phyloP scores from a whole-genome alignment of 2,329 filamentous ascomycete genomes.

The Pseudofabraea citricarpa region DNA sequence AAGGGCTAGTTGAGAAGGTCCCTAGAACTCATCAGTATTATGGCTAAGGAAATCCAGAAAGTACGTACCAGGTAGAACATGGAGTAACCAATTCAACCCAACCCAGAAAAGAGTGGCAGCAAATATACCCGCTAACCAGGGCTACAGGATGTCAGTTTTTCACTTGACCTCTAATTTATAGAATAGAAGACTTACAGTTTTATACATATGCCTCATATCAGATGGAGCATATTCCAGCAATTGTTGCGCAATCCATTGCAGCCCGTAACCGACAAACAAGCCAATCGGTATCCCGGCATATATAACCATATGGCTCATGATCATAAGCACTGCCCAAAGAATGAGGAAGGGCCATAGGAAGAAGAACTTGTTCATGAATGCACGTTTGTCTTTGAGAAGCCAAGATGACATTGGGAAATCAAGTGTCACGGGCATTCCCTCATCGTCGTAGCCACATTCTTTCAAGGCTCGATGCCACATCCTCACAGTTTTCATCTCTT shows the following conservation, averaged over 20 bases:
- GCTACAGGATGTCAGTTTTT: slow-evolving; percentile 45
- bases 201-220: slow-evolving; percentile 86
- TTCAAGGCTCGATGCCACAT: slow-evolving; percentile 80
- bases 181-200: slow-evolving; percentile 58
- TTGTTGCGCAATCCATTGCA: slow-evolving; percentile 76
- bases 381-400: slow-evolving; percentile 70
- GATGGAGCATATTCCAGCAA: slow-evolving; percentile 76
- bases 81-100: slow-evolving; percentile 69
- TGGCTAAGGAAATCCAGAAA: slow-evolving; percentile 8
- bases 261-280: slow-evolving; percentile 57
- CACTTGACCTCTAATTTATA: background rate
- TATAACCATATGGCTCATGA: slow-evolving; percentile 69
- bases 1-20: slow-evolving; percentile 60
- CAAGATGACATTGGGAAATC: slow-evolving; percentile 70
- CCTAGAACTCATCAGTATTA: slow-evolving; percentile 39
- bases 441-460: slow-evolving; percentile 78
- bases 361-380: slow-evolving; percentile 78
- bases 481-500: slow-evolving; percentile 80
- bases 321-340: slow-evolving; percentile 64
- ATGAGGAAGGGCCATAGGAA: slow-evolving; percentile 85
- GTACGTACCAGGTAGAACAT: slow-evolving; percentile 64
- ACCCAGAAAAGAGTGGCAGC: slow-evolving; percentile 80
- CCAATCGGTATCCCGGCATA: slow-evolving; percentile 72
- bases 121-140: slow-evolving; percentile 92
- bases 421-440: slow-evolving; percentile 65